Conservation (phyloP, 768 basidiomycete genomes). For the Agrocybe pediades region DNA sequence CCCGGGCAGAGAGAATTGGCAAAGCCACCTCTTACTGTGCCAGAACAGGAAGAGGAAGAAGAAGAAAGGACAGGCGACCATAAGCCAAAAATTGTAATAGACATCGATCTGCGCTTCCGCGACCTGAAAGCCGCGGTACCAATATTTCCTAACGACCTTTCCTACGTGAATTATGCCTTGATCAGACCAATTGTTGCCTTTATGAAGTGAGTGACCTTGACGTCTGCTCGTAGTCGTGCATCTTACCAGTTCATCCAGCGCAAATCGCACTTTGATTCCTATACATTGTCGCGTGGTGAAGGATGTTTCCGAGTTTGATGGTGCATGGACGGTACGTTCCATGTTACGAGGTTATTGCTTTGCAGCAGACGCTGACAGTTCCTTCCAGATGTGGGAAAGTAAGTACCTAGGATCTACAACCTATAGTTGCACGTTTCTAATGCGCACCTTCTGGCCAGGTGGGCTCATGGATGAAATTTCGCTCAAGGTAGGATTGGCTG, state of each 20-base stretch:
- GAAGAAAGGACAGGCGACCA: constrained; percentile 33
- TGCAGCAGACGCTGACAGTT: constrained; percentile 13
- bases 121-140: constrained; percentile 96
- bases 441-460: constrained; percentile 46
- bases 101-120: constrained; percentile 92
- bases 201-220: constrained; percentile 79
- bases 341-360: not conserved
- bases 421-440: constrained; percentile 2
- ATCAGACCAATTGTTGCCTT: constrained; percentile 97
- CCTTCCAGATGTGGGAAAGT: constrained; percentile 89
- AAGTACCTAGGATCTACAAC: constrained; percentile 27
- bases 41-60: constrained; percentile 41
- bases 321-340: constrained; percentile 85
- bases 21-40: constrained; percentile 81
- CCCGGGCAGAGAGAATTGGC: constrained; percentile 88
- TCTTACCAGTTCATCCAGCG: constrained; percentile 46
- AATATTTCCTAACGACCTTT: constrained; percentile 84
- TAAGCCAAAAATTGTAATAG: constrained; percentile 66
- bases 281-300: constrained; percentile 90
- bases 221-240: not conserved
- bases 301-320: constrained; percentile 87
- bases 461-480: constrained; percentile 92
- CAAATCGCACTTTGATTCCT: constrained; percentile 91
- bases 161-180: constrained; percentile 90
- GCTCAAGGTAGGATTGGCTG: constrained; percentile 77